A percentile compares a stretch with the other conserved stretches of the same genome.
Conservation (phyloP, 352 stramenopile species). For the Elongisporangium prolatum region DNA sequence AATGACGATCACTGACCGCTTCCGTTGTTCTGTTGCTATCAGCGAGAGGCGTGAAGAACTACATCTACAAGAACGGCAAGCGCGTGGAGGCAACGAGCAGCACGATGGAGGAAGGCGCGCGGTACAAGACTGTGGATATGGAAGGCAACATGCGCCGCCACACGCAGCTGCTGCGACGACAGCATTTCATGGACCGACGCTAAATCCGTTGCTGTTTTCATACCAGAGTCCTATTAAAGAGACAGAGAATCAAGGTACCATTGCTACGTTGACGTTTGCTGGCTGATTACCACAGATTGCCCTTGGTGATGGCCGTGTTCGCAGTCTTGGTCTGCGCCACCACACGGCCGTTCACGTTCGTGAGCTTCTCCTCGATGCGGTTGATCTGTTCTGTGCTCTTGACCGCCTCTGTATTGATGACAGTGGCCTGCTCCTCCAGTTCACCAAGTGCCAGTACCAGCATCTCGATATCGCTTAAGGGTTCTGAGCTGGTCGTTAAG, state of each 20-base stretch:
- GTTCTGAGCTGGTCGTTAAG: neutral
- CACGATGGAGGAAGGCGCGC: constrained; percentile 49
- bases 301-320: constrained; percentile 30
- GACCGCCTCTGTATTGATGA: constrained; percentile 60
- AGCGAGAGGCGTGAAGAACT: constrained; percentile 73
- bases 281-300: constrained; percentile 19
- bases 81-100: constrained; percentile 46
- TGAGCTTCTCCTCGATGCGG: constrained; percentile 63
- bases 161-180: constrained; percentile 68
- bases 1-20: neutral
- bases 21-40: neutral
- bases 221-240: neutral
- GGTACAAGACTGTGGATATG: constrained; percentile 70
- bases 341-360: constrained; percentile 59
- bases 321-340: constrained; percentile 68
- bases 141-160: constrained; percentile 67
- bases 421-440: constrained; percentile 63
- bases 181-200: constrained; percentile 86
- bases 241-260: neutral
- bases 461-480: constrained; percentile 48
- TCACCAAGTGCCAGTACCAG: constrained; percentile 56
- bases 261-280: neutral
- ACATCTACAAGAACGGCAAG: constrained; percentile 79
- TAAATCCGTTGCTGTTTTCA: neutral
- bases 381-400: constrained; percentile 71